These are phyloP conservation scores for Imleria badia DNA, from an alignment of 768 basidiomycete species.

Conservation along the genomic window DNA sequence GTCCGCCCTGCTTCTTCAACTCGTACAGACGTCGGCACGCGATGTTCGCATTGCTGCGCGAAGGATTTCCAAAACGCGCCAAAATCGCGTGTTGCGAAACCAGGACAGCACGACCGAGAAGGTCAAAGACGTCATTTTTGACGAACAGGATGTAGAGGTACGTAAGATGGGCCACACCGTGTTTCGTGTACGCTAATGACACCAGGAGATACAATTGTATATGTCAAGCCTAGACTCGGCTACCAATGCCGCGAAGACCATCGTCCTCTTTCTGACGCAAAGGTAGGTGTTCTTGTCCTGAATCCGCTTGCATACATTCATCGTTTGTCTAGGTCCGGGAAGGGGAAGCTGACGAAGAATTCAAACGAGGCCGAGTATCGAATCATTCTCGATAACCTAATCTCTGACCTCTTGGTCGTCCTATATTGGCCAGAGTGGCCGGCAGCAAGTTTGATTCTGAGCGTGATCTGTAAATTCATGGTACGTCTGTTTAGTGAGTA, in stretches of 20 bases:
- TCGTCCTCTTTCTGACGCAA: conserved; percentile 74
- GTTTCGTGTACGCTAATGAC: conserved; percentile 1
- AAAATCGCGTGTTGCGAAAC: conserved; percentile 58
- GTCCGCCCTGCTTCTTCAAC: conserved; percentile 88
- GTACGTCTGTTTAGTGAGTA: conserved; percentile 39
- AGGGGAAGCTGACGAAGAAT: conserved; percentile 84
- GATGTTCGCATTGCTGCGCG: conserved; percentile 75
- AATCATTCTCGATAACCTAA: conserved; percentile 86
- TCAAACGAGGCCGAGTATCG: conserved; percentile 95
- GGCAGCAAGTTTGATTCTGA: conserved; percentile 78
- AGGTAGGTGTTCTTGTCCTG: conserved; percentile 38
- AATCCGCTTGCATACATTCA: background rate
- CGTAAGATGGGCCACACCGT: background rate
- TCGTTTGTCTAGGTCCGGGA: conserved; percentile 60
- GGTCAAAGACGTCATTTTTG: conserved; percentile 53
- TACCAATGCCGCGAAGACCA: conserved; percentile 80
- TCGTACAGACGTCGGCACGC: conserved; percentile 94
- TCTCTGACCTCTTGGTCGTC: conserved; percentile 84
- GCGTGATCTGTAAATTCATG: conserved; percentile 83
- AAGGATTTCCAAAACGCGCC: conserved; percentile 59
- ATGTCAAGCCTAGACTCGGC: conserved; percentile 75
- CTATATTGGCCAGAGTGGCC: conserved; percentile 98
- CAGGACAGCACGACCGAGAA: conserved; percentile 59
- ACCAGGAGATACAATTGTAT: conserved; percentile 72
- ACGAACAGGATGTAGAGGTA: conserved; percentile 70